Base-by-base conservation (phyloP, 1,139 yeast species). In the Casaregolazyma suthepensis region DNA sequence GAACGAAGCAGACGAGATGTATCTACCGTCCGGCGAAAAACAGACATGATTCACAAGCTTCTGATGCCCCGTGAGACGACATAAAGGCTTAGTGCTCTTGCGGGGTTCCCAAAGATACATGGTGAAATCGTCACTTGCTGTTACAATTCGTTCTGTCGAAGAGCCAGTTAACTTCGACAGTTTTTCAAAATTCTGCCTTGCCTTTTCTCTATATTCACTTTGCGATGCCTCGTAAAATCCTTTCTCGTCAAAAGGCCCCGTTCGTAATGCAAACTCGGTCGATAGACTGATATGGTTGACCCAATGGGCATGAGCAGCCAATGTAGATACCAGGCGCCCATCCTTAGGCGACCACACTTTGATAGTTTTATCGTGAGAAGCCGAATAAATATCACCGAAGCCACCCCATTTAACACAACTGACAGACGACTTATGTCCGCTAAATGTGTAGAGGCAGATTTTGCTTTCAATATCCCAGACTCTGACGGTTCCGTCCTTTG, bases 321-420 rank as follows among this genome's bases (percentile, higher is more conserved):
- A 74, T 1, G 88, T 83, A 65, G 87, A 90, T 45, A 88, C 77
- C 62, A 96, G 81, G 62, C 81, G 82, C 20, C 97, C 97, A 46
- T 79, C 78, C 19, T 85, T 85, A 52, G 84, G 76, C 65, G 88
- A 94, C 99, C 99, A 93, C 1, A 88, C 88, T 68, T 85, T 85
- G 60, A 93, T 86, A 2, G 97, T 87, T 68, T 90, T 93, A 70
- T 93, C 99, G 66, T 93, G 99, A 6, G 98, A 90, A 2, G 90
- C 94, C 49, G 96, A 83, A 69, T 91, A 94, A 47, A 93, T 77
- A 37, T 86, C 76, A 55, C 93, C 90, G 46, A 83, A 75, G 1
- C 99, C 99, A 54, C 96, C 88, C 99, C 99, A 93, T 69, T 85
- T 89, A 35, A 91, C 95, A 72, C 98, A 89, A 4, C 96, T 85